Base-by-base conservation (phyloP, 2,329 filamentous ascomycete genomes). In the Bipolaris zeicola region DNA sequence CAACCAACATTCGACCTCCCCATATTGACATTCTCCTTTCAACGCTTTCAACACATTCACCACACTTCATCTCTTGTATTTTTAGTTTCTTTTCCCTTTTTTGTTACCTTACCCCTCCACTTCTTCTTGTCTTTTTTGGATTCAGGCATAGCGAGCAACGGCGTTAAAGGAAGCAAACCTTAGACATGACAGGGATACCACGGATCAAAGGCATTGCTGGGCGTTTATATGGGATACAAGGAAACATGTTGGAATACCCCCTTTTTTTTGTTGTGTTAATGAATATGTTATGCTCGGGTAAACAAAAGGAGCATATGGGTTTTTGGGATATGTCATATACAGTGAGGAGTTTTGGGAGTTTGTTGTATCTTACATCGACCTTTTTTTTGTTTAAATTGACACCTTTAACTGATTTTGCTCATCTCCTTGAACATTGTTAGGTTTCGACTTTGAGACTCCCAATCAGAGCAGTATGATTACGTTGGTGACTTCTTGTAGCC, bases 81-180 rank as follows among this genome's bases (percentile, higher is more conserved):
- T 34, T 6, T 46, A 46, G 28, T 14, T 18, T 11, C 38, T 22
- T 13, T 33, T 6, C 13, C 14, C 13, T 18, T 33, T 20, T 26
- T 44, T 6, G 18, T 43, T 43, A 1, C 20, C n/a, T 33, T 44
- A 26, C 33, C 18, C 22, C 26, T n/a, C 46, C 31, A 24, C 1
- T 37, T 37, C 37, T 16, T 18, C 11, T 20, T 28, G 28, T 45
- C 16, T 37, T 18, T 28, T 28, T 33, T 47, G 11, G 6, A 46
- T 5, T 34, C 20, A 36, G 44, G 44, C 44, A 47, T 47, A 62
- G 45, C 58, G 52, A 57, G 61, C 60, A 56, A 58, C 33, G 60
- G 62, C 58, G 44, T 47, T 37, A 18, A 47, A 6, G 20, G 16
- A 13, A 6, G 3, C 5, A 31, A 22, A 31, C 24, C n/a, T 34